phyloP scores from a whole-genome alignment of 2,329 filamentous ascomycete species.

The Penicillium brevicompactum region DNA sequence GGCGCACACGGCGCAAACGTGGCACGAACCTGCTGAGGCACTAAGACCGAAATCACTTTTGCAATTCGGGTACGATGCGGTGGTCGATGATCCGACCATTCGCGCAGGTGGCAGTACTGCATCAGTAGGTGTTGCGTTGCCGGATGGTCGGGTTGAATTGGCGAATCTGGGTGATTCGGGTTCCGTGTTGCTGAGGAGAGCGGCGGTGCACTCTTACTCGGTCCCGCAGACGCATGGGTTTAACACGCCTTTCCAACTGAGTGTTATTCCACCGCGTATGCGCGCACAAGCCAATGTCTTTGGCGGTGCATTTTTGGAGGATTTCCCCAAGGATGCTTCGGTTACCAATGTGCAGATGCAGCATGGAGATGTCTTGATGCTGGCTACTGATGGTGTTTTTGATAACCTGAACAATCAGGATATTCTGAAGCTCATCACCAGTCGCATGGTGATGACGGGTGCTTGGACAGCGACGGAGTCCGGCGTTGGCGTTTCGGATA shows the following conservation, averaged over 20 bases:
- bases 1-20: constrained; percentile 71
- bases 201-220: constrained; percentile 81
- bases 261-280: constrained; percentile 79
- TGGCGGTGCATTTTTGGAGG: constrained; percentile 77
- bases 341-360: constrained; percentile 74
- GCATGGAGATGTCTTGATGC: constrained; percentile 90
- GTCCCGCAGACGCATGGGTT: constrained; percentile 92
- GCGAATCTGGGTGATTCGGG: constrained; percentile 96
- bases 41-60: constrained; percentile 69
- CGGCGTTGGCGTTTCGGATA: constrained; percentile 65
- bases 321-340: constrained; percentile 81
- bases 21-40: constrained; percentile 43
- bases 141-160: constrained; percentile 76
- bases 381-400: constrained; percentile 93
- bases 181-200: constrained; percentile 82
- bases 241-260: constrained; percentile 95
- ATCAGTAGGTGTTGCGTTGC: constrained; percentile 76
- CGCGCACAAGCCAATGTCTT: constrained; percentile 79
- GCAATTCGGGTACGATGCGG: constrained; percentile 79
- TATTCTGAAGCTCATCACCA: constrained; percentile 76
- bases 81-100: constrained; percentile 73
- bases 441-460: constrained; percentile 70
- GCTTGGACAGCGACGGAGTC: constrained; percentile 71
- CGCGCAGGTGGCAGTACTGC: constrained; percentile 88
- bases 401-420: constrained; percentile 94